Percentiles rank a stretch among this genome's conserved stretches.
Evolutionary conservation across 1,284 basidiomycete genomes (phyloP).

Genomic region (Jaminaea rosea): DNA sequence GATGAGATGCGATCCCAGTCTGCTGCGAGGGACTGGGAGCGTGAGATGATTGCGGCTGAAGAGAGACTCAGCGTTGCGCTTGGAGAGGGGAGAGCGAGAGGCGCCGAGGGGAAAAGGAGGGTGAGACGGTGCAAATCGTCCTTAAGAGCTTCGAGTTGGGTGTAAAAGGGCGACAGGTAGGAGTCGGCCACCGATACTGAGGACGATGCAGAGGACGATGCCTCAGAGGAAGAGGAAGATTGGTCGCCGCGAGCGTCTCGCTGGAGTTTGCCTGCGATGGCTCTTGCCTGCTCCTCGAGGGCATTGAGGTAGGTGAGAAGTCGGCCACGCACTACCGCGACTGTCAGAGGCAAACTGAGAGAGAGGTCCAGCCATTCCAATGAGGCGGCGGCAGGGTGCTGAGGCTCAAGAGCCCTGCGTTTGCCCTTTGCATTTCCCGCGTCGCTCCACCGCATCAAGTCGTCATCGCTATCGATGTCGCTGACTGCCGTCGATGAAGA

Average conservation of each 20-base stretch:
- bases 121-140: slow-evolving; percentile 23
- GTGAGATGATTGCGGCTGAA: slow-evolving; percentile 19
- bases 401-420: too few species aligned
- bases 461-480: too few species aligned
- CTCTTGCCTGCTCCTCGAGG: not conserved
- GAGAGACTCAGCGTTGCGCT: slow-evolving; percentile 4
- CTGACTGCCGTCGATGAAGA: too few species aligned
- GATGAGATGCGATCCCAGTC: not conserved
- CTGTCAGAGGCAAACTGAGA: not conserved
- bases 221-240: too few species aligned
- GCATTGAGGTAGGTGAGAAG: not conserved
- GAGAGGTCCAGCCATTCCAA: not conserved
- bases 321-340: not conserved
- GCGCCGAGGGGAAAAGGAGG: slow-evolving; percentile 11
- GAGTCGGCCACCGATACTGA: slow-evolving; percentile 6
- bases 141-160: slow-evolving; percentile 29
- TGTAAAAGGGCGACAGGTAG: slow-evolving; percentile 18
- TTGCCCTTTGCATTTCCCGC: too few species aligned
- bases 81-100: not conserved
- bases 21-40: slow-evolving; percentile 21
- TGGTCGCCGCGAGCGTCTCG: too few species aligned
- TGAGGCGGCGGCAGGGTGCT: not conserved
- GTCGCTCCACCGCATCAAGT: too few species aligned
- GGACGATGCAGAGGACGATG: too few species aligned
- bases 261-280: not conserved